A percentile compares a stretch with the other conserved stretches of the same genome.
Evolutionary conservation across 257 asterid species (phyloP).

Genomic region (Rauvolfia tetraphylla): DNA sequence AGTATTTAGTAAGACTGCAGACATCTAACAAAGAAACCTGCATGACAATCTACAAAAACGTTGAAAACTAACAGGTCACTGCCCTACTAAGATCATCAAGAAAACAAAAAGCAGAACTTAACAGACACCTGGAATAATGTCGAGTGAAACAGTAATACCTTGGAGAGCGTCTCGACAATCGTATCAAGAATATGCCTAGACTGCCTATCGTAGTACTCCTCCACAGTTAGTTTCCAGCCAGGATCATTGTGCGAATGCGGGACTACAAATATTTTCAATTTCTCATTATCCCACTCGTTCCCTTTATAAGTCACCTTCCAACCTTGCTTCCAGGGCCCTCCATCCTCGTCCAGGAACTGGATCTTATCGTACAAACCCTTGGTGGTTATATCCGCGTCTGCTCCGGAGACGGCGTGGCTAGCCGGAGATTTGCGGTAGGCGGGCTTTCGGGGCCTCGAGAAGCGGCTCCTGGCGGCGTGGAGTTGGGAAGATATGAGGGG

Average conservation of each 20-base stretch:
- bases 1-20: not conserved
- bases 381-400: slow-evolving; percentile 79
- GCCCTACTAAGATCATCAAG: not conserved
- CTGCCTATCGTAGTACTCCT: slow-evolving; percentile 87
- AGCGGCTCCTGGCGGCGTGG: slow-evolving; percentile 39
- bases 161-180: slow-evolving; percentile 73
- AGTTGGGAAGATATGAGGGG: slow-evolving; percentile 50
- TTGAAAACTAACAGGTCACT: slow-evolving; percentile 10
- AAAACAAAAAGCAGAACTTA: not conserved
- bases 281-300: slow-evolving; percentile 91
- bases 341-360: slow-evolving; percentile 85
- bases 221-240: slow-evolving; percentile 95
- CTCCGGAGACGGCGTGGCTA: slow-evolving; percentile 47
- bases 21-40: not conserved
- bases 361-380: slow-evolving; percentile 85
- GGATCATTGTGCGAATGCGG: slow-evolving; percentile 99
- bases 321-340: slow-evolving; percentile 98
- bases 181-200: slow-evolving; percentile 86
- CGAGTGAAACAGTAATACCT: slow-evolving; percentile 24
- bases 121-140: not conserved
- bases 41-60: not conserved
- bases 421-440: slow-evolving; percentile 41
- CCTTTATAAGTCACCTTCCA: slow-evolving; percentile 89
- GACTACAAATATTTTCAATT: slow-evolving; percentile 82
- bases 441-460: slow-evolving; percentile 52